phyloP scores from a whole-genome alignment of 495 filamentous ascomycete species.

The Xanthoparmelia taractica region DNA sequence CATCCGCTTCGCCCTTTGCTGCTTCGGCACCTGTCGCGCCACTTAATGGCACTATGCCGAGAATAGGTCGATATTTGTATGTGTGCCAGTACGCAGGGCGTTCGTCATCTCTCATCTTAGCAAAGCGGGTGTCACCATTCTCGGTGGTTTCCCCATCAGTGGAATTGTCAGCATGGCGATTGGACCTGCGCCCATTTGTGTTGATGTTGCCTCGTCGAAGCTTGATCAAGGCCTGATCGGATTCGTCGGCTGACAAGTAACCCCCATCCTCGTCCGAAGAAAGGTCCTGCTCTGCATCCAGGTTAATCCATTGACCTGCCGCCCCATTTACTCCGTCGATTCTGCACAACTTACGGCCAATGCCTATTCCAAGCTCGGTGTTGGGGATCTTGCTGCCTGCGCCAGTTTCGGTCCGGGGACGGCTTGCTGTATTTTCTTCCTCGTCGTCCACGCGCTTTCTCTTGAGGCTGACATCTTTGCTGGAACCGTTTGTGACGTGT shows the following conservation, averaged over 20 bases:
- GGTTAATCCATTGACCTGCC: neutral
- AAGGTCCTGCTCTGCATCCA: conserved; percentile 30
- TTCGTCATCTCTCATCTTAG: conserved; percentile 19
- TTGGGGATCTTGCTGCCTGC: conserved; percentile 56
- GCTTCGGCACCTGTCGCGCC: conserved; percentile 26
- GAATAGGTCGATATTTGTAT: conserved; percentile 82
- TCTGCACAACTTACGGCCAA: conserved; percentile 51
- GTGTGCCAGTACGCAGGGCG: conserved; percentile 60
- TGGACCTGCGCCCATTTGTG: conserved; percentile 32
- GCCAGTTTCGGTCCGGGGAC: conserved; percentile 43
- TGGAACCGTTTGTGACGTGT: conserved; percentile 18
- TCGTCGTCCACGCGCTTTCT: conserved; percentile 36
- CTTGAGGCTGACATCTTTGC: conserved; percentile 37
- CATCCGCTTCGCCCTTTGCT: conserved; percentile 26
- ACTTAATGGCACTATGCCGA: conserved; percentile 73
- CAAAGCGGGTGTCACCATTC: conserved; percentile 24
- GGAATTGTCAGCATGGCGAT: conserved; percentile 29
- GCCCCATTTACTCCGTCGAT: conserved; percentile 41
- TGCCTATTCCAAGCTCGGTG: conserved; percentile 46
- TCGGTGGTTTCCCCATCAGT: conserved; percentile 27
- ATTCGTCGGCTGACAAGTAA: neutral
- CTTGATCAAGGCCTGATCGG: conserved; percentile 13
- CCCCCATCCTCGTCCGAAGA: conserved; percentile 26
- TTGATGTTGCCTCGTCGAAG: conserved; percentile 33
- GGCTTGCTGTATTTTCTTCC: conserved; percentile 25